These are phyloP conservation scores for Magnolia sinica DNA, from an alignment of 164 flowering plant species.

Conservation along the genomic window DNA sequence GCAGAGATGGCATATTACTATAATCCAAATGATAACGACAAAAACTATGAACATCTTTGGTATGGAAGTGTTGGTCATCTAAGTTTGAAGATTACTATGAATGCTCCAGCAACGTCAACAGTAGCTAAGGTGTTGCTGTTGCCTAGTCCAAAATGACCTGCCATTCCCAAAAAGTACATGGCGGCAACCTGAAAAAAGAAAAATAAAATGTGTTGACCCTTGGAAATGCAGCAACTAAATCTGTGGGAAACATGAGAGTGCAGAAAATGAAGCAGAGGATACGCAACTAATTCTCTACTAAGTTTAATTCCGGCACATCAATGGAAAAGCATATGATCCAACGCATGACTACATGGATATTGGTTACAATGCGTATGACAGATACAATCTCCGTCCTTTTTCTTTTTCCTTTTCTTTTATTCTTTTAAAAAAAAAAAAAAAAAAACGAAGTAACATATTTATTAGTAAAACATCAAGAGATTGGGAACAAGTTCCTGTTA, in stretches of 20 bases:
- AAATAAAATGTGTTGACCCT: background rate
- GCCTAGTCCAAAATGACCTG: constrained; percentile 93
- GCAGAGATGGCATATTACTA: background rate
- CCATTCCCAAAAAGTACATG: constrained; percentile 74
- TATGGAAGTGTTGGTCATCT: background rate
- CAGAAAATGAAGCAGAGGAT: background rate
- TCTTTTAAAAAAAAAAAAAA: no score
- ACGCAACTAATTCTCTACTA: background rate
- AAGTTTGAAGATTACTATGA: constrained; percentile 42
- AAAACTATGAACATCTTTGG: background rate
- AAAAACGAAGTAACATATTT: no score
- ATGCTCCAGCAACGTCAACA: constrained; percentile 96
- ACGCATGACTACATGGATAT: no score
- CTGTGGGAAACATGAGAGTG: no score
- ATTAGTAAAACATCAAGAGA: no score
- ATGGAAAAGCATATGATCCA: no score
- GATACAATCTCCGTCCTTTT: no score
- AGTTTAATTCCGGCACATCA: background rate
- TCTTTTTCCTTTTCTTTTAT: no score
- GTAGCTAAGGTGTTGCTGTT: constrained; percentile 95
- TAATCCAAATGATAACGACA: background rate
- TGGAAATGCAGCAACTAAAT: background rate
- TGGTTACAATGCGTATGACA: no score
- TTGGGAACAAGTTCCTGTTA: no score
- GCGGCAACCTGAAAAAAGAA: constrained; percentile 56